Evolutionary conservation across 345 rosid species (phyloP), one percentile per base, ranked within the genome.

Genomic region (Ceriops tagal): DNA sequence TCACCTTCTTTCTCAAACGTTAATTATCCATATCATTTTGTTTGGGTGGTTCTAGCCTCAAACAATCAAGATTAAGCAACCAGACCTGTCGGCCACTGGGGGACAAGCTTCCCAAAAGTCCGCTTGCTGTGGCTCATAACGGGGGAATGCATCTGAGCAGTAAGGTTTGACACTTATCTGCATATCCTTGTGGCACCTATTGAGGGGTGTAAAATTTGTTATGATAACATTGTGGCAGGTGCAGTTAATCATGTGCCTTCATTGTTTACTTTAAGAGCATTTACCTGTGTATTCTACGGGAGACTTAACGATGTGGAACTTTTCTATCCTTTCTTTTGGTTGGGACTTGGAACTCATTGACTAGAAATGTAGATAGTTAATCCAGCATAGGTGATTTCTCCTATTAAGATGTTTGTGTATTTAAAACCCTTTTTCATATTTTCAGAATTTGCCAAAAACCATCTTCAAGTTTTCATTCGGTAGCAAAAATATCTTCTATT

Each of bases 1-100:
- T 24, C 32, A 4, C 7, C 13, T 5, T 22, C 18, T 51, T 51
- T 31, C 55, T 22, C 15, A 18, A 43, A 52, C 21, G 19, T 22
- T 53, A 11, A 6, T 53, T 24, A 34, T 8, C 9, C 37, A 7
- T 53, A n/a, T 53, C 15, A 7, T 53, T 53, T 53, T 53, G 1
- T 26, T 21, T n/a, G 37, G 5, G 58, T 24, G 58, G 21, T n/a
- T 2, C 58, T 53, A 84, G 88, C 82, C 92, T 18, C 87, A 81
- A 71, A 84, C 90, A 27, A 78, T 88, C 80, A 88, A 81, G 80
- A 86, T 88, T 75, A 88, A 80, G 67, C 87, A 86, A 71, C 81
- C 83, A 28, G 90, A 86, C 46, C 73, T 67, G 21, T 70, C 73
- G 30, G 82, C 77, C 32, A 78, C 79, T n/a, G 80, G 74, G 0